Percentiles rank a stretch among this genome's conserved stretches.
phyloP scores from a whole-genome alignment of 257 asterid genomes.

The Paraleonurus japonicus region DNA sequence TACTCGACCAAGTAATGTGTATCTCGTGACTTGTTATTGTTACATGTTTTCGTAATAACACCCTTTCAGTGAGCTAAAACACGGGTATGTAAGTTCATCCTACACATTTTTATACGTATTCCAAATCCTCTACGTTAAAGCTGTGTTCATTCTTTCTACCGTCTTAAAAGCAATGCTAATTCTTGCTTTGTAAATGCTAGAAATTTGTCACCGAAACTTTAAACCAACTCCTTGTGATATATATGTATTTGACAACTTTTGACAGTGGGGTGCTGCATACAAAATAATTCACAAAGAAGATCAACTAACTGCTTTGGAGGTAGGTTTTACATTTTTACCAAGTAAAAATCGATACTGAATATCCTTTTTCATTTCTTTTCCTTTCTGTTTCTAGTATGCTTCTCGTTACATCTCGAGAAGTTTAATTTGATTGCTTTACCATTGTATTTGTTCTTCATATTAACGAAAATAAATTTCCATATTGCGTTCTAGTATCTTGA shows the following conservation, averaged over 20 bases:
- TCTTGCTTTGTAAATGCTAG: neutral
- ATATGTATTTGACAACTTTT: conserved; percentile 1
- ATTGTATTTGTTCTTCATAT: neutral
- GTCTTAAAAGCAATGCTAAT: neutral
- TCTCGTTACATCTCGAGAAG: neutral
- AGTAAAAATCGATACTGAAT: neutral
- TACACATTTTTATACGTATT: neutral
- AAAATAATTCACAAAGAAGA: conserved; percentile 65
- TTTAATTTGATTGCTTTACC: neutral
- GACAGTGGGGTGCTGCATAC: conserved; percentile 96
- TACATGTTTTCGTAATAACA: neutral
- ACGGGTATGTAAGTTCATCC: neutral
- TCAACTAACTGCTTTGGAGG: conserved; percentile 77
- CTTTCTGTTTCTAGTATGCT: neutral
- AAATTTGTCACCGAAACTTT: neutral
- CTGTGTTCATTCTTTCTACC: neutral
- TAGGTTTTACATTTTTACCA: conserved; percentile 18
- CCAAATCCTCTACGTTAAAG: neutral
- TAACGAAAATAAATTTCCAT: neutral
- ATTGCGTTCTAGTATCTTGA: conserved; percentile 62
- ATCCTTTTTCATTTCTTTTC: neutral
- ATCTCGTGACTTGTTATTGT: neutral
- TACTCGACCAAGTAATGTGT: neutral
- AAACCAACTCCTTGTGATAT: neutral
- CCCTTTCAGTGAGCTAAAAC: too few species aligned